These are phyloP conservation scores for Aspergillus leporis DNA, from an alignment of 495 filamentous ascomycete genomes.

Conservation along the genomic window DNA sequence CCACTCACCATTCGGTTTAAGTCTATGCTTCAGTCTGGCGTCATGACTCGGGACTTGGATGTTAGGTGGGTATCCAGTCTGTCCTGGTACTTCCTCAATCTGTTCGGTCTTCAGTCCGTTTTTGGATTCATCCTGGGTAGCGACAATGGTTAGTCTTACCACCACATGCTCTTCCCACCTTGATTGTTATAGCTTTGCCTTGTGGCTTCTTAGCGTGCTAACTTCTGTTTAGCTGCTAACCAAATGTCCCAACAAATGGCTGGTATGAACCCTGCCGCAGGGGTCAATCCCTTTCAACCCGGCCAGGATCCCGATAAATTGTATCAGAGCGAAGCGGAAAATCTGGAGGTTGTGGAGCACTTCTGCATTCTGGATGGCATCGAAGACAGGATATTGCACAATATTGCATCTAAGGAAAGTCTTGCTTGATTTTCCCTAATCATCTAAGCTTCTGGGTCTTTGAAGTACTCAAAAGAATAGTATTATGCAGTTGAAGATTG, in stretches of 20 bases:
- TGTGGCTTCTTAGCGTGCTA: slow-evolving; percentile 15
- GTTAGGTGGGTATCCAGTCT: slow-evolving; percentile 97
- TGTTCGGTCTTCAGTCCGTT: slow-evolving; percentile 95
- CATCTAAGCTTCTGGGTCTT: not conserved
- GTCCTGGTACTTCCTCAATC: slow-evolving; percentile 97
- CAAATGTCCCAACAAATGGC: slow-evolving; percentile 96
- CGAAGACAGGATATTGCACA: slow-evolving; percentile 74
- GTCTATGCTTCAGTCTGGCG: slow-evolving; percentile 96
- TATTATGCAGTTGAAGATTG: not conserved
- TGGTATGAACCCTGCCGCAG: slow-evolving; percentile 69
- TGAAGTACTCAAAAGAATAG: not conserved
- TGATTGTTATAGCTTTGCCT: not conserved
- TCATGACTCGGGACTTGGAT: slow-evolving; percentile 92
- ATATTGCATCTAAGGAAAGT: slow-evolving; percentile 32
- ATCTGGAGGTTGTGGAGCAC: slow-evolving; percentile 91
- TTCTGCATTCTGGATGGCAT: slow-evolving; percentile 85
- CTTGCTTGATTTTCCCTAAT: slow-evolving; percentile 11
- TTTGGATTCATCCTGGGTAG: slow-evolving; percentile 96
- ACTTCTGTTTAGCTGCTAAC: slow-evolving; percentile 66
- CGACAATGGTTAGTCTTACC: slow-evolving; percentile 76
- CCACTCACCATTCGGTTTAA: slow-evolving; percentile 98
- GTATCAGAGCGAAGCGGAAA: slow-evolving; percentile 88
- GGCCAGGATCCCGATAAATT: slow-evolving; percentile 95
- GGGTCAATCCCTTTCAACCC: slow-evolving; percentile 78
- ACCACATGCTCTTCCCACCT: not conserved